Evolutionary conservation across 805 yeast genomes (phyloP).

Genomic region (Saccharomycopsis javanensis): DNA sequence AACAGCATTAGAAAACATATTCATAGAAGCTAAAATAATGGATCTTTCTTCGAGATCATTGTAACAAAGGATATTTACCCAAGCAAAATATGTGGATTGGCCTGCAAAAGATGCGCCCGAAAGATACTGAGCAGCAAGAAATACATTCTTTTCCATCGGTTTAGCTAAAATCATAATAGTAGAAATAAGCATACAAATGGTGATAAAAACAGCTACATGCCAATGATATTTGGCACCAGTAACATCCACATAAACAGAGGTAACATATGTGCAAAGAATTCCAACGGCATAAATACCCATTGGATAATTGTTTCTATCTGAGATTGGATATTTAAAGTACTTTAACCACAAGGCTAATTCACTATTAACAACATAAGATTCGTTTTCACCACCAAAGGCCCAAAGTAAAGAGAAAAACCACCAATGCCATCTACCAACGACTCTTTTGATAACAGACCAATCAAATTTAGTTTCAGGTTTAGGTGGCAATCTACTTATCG

Average conservation of each 20-base stretch:
- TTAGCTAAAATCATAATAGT: constrained; percentile 37
- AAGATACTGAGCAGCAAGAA: constrained; percentile 47
- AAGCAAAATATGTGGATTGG: constrained; percentile 50
- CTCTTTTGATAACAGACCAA: constrained; percentile 34
- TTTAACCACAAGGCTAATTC: constrained; percentile 40
- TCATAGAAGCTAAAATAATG: constrained; percentile 54
- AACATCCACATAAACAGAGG: constrained; percentile 37
- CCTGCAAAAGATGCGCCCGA: constrained; percentile 50
- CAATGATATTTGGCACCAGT: constrained; percentile 37
- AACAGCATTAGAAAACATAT: constrained; percentile 52
- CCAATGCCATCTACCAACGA: constrained; percentile 46
- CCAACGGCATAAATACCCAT: constrained; percentile 48
- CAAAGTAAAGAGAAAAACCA: constrained; percentile 44
- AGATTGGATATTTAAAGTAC: constrained; percentile 32
- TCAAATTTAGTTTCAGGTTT: constrained; percentile 24
- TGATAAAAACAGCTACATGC: constrained; percentile 39
- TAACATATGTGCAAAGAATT: constrained; percentile 34
- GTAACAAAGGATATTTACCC: constrained; percentile 53
- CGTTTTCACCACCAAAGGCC: constrained; percentile 42
- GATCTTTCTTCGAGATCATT: constrained; percentile 57
- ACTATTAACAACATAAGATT: constrained; percentile 37
- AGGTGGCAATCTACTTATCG: constrained; percentile 34
- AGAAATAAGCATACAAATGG: constrained; percentile 34
- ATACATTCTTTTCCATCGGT: constrained; percentile 31
- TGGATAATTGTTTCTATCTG: constrained; percentile 42